Evolutionary conservation across 306 rosid genomes (phyloP), one percentile per base, ranked within the genome.

Genomic region (Phaseolus lunatus): DNA sequence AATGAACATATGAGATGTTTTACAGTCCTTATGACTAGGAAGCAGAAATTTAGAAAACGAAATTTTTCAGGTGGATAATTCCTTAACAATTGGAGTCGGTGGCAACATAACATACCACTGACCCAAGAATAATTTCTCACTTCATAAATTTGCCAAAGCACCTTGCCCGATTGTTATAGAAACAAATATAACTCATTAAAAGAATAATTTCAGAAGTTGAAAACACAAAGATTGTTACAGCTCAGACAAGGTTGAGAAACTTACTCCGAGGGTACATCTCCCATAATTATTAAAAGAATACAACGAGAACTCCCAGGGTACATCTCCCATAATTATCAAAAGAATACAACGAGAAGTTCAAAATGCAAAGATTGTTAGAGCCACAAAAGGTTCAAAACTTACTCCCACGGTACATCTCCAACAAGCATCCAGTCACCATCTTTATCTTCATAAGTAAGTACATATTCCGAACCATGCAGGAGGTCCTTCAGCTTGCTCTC

Each of bases 261-360:
- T 93, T 83, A 91, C 98, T 83, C 78, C 86, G 84, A 79, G 0
- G 81, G 86, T 41, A 79, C 81, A 83, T 83, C 86, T 57, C 86
- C 84, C 12, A 39, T 39, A 39, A 9, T 43, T 12, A 12, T 19
- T 2, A 41, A 59, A 35, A 58, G 27, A 3, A 37, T 7, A 65
- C 22, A 41, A 67, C 23, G 14, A 64, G 24, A 72, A 33, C n/a
- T n/a, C n/a, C n/a, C n/a, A n/a, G 0, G 80, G 86, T 48, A 78
- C 83, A 83, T 83, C 86, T 54, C 86, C 83, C 5, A 31, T 31
- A 31, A 31, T 41, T 11, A 12, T 19, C 4, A 41, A 59, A 35
- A 58, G 27, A 3, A 37, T 7, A 65, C 22, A 41, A 67, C 23
- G 14, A 64, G 24, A 72, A 33, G 15, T 72, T 33, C 23, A 72